These are phyloP conservation scores for Hamigera avellanea DNA, from an alignment of 495 filamentous ascomycete species.

Conservation along the genomic window DNA sequence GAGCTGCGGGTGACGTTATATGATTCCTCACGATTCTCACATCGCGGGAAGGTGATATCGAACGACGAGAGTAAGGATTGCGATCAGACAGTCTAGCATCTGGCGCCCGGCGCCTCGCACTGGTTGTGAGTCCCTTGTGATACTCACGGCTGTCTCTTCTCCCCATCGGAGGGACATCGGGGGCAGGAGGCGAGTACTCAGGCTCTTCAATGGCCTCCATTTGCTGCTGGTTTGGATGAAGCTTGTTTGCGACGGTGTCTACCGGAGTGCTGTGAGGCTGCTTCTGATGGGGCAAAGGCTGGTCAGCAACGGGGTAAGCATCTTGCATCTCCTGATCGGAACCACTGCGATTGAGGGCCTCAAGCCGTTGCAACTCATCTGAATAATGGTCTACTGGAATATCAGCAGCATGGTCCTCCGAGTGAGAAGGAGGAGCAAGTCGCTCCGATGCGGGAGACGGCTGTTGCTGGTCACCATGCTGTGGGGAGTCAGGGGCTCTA, in stretches of 20 bases:
- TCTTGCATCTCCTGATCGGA: conserved; percentile 37
- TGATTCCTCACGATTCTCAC: conserved; percentile 46
- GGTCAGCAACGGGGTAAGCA: conserved; percentile 36
- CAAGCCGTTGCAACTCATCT: conserved; percentile 39
- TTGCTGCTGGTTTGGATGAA: conserved; percentile 10
- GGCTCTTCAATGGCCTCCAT: conserved; percentile 30
- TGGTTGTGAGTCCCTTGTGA: conserved; percentile 9
- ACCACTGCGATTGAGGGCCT: conserved; percentile 31
- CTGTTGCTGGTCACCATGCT: conserved; percentile 17
- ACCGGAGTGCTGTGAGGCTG: conserved; percentile 13
- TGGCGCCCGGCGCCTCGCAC: conserved; percentile 8
- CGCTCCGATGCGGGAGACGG: conserved; percentile 15
- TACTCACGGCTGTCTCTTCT: conserved; percentile 14
- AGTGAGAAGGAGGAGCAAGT: conserved; percentile 10
- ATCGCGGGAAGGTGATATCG: conserved; percentile 17
- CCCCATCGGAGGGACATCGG: conserved; percentile 25
- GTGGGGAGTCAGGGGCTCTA: conserved; percentile 45
- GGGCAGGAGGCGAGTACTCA: conserved; percentile 39
- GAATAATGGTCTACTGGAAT: conserved; percentile 20
- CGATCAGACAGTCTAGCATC: conserved; percentile 13
- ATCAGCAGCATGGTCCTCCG: conserved; percentile 13
- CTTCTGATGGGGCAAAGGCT: conserved; percentile 18
- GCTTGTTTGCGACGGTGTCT: conserved; percentile 8
- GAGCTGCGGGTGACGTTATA: conserved; percentile 62
- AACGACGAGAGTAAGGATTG: conserved; percentile 11